Conservation (phyloP, 495 filamentous ascomycete genomes). For the Parmelia sp. region DNA sequence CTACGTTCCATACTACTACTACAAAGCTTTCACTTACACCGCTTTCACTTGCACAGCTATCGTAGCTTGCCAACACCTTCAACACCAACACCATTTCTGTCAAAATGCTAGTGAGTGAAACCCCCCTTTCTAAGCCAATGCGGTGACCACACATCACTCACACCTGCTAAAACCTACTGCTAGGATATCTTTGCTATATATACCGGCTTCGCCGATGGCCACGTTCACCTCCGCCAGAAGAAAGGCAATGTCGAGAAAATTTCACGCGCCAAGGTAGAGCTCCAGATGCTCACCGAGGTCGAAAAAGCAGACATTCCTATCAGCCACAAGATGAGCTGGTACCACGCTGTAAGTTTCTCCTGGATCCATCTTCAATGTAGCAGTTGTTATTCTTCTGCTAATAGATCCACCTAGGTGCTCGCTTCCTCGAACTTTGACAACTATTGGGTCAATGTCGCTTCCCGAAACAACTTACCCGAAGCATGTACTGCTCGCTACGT, state of each 20-base stretch:
- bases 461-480: not conserved
- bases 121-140: not conserved
- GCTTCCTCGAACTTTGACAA: slow-evolving; percentile 19
- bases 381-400: not conserved
- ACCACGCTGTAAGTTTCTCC: slow-evolving; percentile 10
- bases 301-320: not conserved
- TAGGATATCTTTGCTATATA: slow-evolving; percentile 9
- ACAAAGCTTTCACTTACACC: not conserved
- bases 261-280: slow-evolving; percentile 13
- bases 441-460: slow-evolving; percentile 9
- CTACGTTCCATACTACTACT: not conserved
- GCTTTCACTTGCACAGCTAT: not conserved
- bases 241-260: not conserved
- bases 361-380: not conserved
- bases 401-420: slow-evolving; percentile 20
- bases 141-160: not conserved
- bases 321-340: slow-evolving; percentile 16
- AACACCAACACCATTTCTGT: not conserved
- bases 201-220: not conserved
- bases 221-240: not conserved
- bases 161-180: not conserved
- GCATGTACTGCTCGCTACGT: not conserved
- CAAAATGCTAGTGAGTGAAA: not conserved
- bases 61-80: not conserved
- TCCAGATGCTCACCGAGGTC: slow-evolving; percentile 3